Conservation (phyloP, 192 early-diverging fungal species). For the Podila epicladia region DNA sequence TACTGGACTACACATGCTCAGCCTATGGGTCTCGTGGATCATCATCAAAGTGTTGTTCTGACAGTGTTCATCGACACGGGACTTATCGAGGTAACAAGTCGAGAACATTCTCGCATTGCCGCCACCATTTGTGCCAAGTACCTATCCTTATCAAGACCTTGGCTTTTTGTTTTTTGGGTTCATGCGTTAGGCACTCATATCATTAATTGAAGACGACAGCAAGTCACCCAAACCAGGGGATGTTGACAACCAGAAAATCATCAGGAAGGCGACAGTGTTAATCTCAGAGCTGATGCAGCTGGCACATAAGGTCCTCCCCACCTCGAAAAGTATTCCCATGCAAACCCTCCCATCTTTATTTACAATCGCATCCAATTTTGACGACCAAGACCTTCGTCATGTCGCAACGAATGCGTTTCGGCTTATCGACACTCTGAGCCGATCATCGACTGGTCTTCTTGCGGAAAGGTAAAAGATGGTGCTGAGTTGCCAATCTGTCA, state of each 20-base stretch:
- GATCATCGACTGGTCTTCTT: conserved; percentile 53
- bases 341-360: conserved; percentile 81
- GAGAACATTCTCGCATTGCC: conserved; percentile 12
- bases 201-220: conserved; percentile 71
- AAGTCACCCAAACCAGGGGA: conserved; percentile 23
- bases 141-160: conserved; percentile 75
- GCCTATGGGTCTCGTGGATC: conserved; percentile 70
- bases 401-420: conserved; percentile 76
- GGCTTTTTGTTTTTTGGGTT: neutral
- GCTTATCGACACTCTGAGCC: conserved; percentile 75
- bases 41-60: conserved; percentile 75
- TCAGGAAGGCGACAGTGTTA: conserved; percentile 73
- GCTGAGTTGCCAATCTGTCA: neutral
- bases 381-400: conserved; percentile 78
- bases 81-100: conserved; percentile 57
- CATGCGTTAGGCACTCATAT: conserved; percentile 68
- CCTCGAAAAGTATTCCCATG: conserved; percentile 27
- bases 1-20: conserved; percentile 37
- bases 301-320: conserved; percentile 72
- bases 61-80: conserved; percentile 83
- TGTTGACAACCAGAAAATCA: conserved; percentile 50
- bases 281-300: conserved; percentile 82
- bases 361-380: conserved; percentile 77
- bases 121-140: conserved; percentile 8
- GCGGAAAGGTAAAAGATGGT: conserved; percentile 21